A percentile compares a stretch with the other conserved stretches of the same genome.
phyloP scores from a whole-genome alignment of 148 eudicot genomes.

The Rhododendron griersonianum region DNA sequence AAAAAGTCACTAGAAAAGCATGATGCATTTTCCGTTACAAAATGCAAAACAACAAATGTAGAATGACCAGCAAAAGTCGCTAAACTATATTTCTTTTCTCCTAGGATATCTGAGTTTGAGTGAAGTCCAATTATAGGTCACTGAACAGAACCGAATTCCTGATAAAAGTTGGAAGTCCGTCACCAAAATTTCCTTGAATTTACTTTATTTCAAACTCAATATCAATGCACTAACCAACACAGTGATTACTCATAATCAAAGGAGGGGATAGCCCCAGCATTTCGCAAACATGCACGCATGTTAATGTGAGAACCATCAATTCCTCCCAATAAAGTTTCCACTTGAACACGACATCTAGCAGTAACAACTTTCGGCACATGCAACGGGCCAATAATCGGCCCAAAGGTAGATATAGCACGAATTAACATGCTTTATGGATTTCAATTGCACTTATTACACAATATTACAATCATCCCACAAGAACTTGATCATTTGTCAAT shows the following conservation, averaged over 20 bases:
- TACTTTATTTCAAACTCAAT: background rate
- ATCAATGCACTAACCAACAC: background rate
- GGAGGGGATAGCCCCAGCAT: background rate
- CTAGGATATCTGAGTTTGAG: background rate
- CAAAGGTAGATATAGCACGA: background rate
- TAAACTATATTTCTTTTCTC: background rate
- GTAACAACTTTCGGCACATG: background rate
- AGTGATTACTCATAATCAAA: background rate
- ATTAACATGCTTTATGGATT: background rate
- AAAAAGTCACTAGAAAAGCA: background rate
- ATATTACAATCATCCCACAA: no score
- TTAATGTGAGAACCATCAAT: background rate
- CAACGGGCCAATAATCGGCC: background rate
- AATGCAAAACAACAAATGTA: background rate
- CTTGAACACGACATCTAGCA: background rate
- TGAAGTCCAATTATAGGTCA: background rate
- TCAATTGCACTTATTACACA: background rate
- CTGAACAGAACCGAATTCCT: background rate
- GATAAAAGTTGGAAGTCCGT: background rate
- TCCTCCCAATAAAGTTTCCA: background rate
- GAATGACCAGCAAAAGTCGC: constrained; percentile 1
- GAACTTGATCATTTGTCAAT: background rate
- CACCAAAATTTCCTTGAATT: background rate
- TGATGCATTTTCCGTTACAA: background rate
- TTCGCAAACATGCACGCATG: background rate